phyloP scores from a whole-genome alignment of 352 stramenopile genomes.

The Phytopythium boreale region DNA sequence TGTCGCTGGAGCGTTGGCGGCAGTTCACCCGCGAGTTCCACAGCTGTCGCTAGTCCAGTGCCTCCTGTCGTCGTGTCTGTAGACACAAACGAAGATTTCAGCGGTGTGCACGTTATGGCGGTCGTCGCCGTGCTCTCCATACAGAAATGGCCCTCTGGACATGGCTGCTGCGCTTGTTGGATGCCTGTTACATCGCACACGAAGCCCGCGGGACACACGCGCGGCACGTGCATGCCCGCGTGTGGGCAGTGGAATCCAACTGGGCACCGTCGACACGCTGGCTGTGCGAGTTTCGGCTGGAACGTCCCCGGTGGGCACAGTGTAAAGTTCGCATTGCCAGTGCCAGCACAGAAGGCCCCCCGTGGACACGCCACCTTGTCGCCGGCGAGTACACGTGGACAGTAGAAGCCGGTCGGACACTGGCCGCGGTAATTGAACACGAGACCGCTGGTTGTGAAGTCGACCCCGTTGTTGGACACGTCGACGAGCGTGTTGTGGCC shows the following conservation, averaged over 20 bases:
- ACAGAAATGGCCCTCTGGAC: constrained; percentile 94
- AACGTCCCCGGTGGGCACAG: constrained; percentile 94
- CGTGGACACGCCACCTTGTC: constrained; percentile 56
- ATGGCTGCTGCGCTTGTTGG: constrained; percentile 89
- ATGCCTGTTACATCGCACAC: constrained; percentile 95
- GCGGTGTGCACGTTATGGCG: constrained; percentile 80
- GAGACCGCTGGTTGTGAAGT: constrained; percentile 85
- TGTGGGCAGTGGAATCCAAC: constrained; percentile 95
- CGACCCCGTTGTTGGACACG: constrained; percentile 94
- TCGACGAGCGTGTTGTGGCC: constrained; percentile 68
- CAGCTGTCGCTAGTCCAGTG: constrained; percentile 39
- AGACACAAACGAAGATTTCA: neutral
- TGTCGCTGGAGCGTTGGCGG: constrained; percentile 42
- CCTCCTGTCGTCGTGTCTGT: constrained; percentile 14
- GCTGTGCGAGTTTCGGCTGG: constrained; percentile 76
- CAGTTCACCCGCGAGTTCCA: constrained; percentile 28
- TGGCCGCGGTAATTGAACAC: constrained; percentile 71
- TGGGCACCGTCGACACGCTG: constrained; percentile 90
- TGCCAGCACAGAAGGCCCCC: constrained; percentile 75
- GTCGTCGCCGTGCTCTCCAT: constrained; percentile 94
- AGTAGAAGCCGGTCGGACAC: constrained; percentile 90
- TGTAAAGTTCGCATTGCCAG: constrained; percentile 91
- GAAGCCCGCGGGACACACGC: constrained; percentile 92
- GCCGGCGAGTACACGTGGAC: constrained; percentile 50
- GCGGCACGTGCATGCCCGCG: constrained; percentile 89